Evolutionary conservation across 78 protist genomes (phyloP).

Genomic region (Salpingoeca rosetta): DNA sequence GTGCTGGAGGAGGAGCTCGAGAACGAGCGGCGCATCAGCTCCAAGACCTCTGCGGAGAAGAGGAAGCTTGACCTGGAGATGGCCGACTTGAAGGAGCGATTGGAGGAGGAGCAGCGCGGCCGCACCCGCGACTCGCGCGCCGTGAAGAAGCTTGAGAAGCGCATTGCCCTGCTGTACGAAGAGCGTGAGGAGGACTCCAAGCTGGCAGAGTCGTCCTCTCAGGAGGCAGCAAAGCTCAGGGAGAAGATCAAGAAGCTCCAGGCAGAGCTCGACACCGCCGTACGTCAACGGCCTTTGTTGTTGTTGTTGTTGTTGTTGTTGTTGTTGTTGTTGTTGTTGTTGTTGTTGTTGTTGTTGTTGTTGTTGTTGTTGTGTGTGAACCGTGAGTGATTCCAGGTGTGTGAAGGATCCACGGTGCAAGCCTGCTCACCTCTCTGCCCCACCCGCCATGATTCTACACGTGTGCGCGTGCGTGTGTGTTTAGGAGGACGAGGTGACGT

Average conservation of each 20-base stretch:
- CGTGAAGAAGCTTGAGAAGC: conserved; percentile 3
- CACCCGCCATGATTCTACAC: no score
- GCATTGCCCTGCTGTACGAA: neutral
- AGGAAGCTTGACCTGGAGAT: conserved; percentile 22
- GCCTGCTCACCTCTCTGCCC: no score
- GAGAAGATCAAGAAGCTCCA: neutral
- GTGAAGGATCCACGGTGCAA: no score
- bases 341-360: no score
- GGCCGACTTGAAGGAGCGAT: neutral
- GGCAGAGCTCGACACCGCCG: neutral
- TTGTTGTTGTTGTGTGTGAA: no score
- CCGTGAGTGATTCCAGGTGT: no score
- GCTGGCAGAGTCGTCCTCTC: neutral
- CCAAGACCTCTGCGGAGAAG: neutral
- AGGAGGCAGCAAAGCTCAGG: neutral
- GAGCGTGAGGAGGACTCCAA: conserved; percentile 12
- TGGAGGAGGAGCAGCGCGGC: conserved; percentile 4
- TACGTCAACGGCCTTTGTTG: no score
- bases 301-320: no score
- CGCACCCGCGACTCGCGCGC: neutral
- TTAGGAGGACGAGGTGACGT: neutral
- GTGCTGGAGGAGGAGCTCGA: conserved; percentile 35
- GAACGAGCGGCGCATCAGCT: conserved; percentile 17
- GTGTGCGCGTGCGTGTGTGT: no score
- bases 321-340: no score